Evolutionary conservation across 257 asterid species (phyloP), one percentile per base, ranked within the genome.

Genomic region (Verbena officinalis): DNA sequence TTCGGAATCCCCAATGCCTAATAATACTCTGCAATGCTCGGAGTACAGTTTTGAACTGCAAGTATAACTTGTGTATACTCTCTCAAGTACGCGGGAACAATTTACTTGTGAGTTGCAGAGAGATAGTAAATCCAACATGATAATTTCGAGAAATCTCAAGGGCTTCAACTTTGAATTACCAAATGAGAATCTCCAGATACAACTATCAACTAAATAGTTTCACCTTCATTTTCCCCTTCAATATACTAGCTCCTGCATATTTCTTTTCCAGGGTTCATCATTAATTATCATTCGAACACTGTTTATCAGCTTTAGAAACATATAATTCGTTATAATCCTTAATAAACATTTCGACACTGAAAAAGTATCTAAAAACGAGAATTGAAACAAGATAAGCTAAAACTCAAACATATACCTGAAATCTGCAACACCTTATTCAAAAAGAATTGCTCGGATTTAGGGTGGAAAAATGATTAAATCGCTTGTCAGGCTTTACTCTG

Each of bases 331-430:
- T 16, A 59, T 48, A 31, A 13, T 59, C 20, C 39, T 44, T 23
- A 44, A 59, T 43, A 19, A 63, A 64, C 39, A 48, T n/a, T n/a
- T n/a, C 60, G n/a, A 53, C 4, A 38, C 55, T 55, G 27, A 58
- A 45, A 36, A 54, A 53, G 52, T n/a, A n/a, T n/a, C n/a, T n/a
- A n/a, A n/a, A n/a, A n/a, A n/a, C n/a, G n/a, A n/a, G n/a, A n/a
- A n/a, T n/a, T n/a, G n/a, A n/a, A n/a, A n/a, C n/a, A n/a, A n/a
- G n/a, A n/a, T n/a, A n/a, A n/a, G n/a, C n/a, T n/a, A n/a, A n/a
- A n/a, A n/a, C n/a, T n/a, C n/a, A n/a, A n/a, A n/a, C n/a, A n/a
- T n/a, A n/a, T n/a, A n/a, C n/a, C n/a, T n/a, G n/a, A n/a, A n/a
- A n/a, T n/a, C n/a, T n/a, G n/a, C n/a, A n/a, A n/a, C n/a, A n/a